Percentiles rank a stretch among this genome's conserved stretches.
phyloP scores from a whole-genome alignment of 139 green algal species.

The Ulvella scutata region DNA sequence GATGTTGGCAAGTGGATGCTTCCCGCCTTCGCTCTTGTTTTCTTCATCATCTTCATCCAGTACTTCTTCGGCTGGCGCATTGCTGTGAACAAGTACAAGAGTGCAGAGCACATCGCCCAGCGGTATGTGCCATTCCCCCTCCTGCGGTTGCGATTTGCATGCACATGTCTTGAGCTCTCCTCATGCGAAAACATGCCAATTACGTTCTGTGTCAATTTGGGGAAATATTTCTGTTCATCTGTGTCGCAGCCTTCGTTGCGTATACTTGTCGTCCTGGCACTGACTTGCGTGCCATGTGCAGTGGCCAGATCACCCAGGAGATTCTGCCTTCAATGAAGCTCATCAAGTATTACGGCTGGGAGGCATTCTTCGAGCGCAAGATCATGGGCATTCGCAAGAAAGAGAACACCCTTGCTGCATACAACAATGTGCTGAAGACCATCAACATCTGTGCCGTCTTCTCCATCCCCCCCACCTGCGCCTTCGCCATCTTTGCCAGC shows the following conservation, averaged over 20 bases:
- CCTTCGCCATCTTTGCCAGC: slow-evolving; percentile 35
- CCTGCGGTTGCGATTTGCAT: no score
- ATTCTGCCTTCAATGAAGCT: slow-evolving; percentile 53
- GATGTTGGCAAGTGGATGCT: slow-evolving; percentile 33
- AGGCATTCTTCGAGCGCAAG: slow-evolving; percentile 37
- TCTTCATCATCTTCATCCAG: slow-evolving; percentile 31
- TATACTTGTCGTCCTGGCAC: no score
- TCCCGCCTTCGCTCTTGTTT: slow-evolving; percentile 19
- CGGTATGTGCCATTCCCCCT: slow-evolving; percentile 7
- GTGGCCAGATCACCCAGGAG: slow-evolving; percentile 29
- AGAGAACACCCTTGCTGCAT: slow-evolving; percentile 22
- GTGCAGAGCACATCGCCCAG: slow-evolving; percentile 20
- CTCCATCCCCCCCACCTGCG: slow-evolving; percentile 32
- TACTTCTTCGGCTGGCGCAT: slow-evolving; percentile 47
- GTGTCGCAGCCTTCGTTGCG: no score
- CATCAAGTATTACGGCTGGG: slow-evolving; percentile 55
- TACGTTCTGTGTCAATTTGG: neutral
- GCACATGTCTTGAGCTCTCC: no score
- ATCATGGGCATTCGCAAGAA: slow-evolving; percentile 26
- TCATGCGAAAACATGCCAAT: neutral
- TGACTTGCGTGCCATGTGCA: neutral
- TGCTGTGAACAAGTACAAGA: slow-evolving; percentile 37
- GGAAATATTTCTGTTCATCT: no score
- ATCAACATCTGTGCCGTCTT: slow-evolving; percentile 53
- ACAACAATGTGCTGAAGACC: slow-evolving; percentile 31